Percentiles rank a stretch among this genome's conserved stretches.
These are phyloP conservation scores for Phytophthora chlamydospora DNA, from an alignment of 352 stramenopile species.

Conservation along the genomic window DNA sequence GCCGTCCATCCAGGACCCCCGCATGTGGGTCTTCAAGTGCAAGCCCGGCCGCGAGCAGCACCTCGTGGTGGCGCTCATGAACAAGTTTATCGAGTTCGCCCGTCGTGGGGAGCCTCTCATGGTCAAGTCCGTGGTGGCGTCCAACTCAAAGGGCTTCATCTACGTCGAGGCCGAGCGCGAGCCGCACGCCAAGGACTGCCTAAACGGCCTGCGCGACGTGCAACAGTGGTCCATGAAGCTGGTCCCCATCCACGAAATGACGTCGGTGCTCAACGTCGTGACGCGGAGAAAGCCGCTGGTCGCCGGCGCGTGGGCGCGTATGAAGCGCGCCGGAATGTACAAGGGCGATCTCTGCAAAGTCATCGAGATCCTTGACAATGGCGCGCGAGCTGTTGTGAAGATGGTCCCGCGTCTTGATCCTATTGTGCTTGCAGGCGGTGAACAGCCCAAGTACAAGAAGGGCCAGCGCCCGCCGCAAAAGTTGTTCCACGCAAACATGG, in stretches of 20 bases:
- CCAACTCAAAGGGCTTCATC: constrained; percentile 90
- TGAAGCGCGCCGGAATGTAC: constrained; percentile 88
- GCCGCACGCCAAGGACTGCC: constrained; percentile 82
- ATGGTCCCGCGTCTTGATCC: constrained; percentile 86
- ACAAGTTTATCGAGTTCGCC: constrained; percentile 90
- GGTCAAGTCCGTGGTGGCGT: constrained; percentile 88
- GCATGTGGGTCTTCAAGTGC: constrained; percentile 93
- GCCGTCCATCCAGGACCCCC: constrained; percentile 88
- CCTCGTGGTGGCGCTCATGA: constrained; percentile 88
- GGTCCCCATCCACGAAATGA: constrained; percentile 91
- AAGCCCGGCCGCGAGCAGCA: constrained; percentile 89
- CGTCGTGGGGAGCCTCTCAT: constrained; percentile 82
- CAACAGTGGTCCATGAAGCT: constrained; percentile 91
- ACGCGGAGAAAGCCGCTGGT: constrained; percentile 85
- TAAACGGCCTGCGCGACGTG: constrained; percentile 86
- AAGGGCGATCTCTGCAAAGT: constrained; percentile 91
- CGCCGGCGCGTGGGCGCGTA: constrained; percentile 78
- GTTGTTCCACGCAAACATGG: constrained; percentile 77
- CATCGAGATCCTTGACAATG: constrained; percentile 87
- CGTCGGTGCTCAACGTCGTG: constrained; percentile 86
- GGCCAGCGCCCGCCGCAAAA: constrained; percentile 88
- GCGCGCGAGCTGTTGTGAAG: constrained; percentile 82
- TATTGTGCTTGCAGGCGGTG: constrained; percentile 71
- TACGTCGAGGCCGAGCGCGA: constrained; percentile 90
- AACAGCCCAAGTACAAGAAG: constrained; percentile 90